Base-by-base conservation (phyloP, 2,329 filamentous ascomycete genomes). In the Keithomyces neogunnii region DNA sequence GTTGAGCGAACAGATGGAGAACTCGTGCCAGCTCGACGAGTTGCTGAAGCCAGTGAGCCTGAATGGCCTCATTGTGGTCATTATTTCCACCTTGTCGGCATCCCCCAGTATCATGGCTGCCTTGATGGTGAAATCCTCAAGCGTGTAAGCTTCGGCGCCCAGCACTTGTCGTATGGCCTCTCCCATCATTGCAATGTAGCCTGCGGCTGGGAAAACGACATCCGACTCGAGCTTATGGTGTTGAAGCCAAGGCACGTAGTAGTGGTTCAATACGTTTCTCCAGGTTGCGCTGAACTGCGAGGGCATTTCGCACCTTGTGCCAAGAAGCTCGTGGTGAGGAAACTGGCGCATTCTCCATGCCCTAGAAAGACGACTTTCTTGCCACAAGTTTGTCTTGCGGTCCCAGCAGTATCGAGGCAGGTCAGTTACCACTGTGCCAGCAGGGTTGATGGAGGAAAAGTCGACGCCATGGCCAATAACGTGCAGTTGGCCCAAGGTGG, bases 131-230 rank as follows among this genome's bases (percentile, higher is more conserved):
- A 19, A 19, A 19, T 19, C 19, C 19, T 19, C 19, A 19, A 19
- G 19, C 19, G 19, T 19, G 19, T 19, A 19, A 4, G 50, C 49
- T 0, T 55, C 31, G 3, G 49, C 33, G 13, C 35, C 53, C 0
- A 55, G 56, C 13, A 56, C 19, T 38, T 63, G 62, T 3, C 56
- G 46, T 5, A 59, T 29, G 1, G 56, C 62, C 40, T 64, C 62
- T 1, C 51, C 59, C 5, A 50, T 51, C 60, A 72, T 63, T 6
- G 66, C 63, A 0, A 67, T 57, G 31, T 65, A 63, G 8, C 70
- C 72, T 0, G 66, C 64, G 3, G 49, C 62, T 0, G 72, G 71
- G 47, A 70, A 71, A 1, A 74, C 54, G n/a, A 55, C 49, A 28
- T 56, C 43, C 0, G 49, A 52, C 5, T 54, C 64, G 50, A 51